phyloP scores from a whole-genome alignment of 257 asterid species.

The Solanum chiquidenum region DNA sequence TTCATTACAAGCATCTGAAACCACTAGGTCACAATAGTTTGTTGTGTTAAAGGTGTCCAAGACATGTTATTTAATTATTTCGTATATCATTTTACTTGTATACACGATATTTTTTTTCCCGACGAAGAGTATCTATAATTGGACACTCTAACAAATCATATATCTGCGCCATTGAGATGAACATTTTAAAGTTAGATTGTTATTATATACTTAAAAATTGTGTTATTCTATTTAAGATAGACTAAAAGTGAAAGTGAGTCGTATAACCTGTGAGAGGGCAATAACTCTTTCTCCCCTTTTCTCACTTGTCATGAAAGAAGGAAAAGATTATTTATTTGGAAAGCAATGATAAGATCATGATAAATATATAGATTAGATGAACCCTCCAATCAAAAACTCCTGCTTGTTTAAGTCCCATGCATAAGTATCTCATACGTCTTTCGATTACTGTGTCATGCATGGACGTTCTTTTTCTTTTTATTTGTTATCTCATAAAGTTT shows the following conservation, averaged over 20 bases:
- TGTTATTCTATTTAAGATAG: too few relatives aligned
- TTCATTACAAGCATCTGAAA: too few relatives aligned
- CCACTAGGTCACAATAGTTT: too few relatives aligned
- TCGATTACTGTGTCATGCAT: slow-evolving; percentile 21
- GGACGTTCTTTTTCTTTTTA: slow-evolving; percentile 8
- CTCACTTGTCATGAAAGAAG: neutral
- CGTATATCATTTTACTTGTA: neutral
- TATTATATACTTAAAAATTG: too few relatives aligned
- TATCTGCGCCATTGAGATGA: neutral
- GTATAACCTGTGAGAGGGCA: neutral
- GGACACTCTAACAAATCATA: too few relatives aligned
- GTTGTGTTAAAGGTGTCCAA: neutral
- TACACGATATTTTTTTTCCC: too few relatives aligned
- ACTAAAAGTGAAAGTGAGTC: neutral
- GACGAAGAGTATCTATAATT: too few relatives aligned
- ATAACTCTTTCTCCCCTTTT: neutral
- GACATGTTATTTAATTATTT: neutral
- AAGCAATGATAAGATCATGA: slow-evolving; percentile 36
- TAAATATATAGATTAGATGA: slow-evolving; percentile 11
- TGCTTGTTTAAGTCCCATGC: slow-evolving; percentile 15
- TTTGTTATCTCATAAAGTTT: neutral
- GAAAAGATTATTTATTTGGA: neutral
- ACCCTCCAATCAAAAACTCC: neutral
- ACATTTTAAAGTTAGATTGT: too few relatives aligned
- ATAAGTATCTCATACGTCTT: slow-evolving; percentile 5